Evolutionary conservation across 345 rosid species (phyloP).

Genomic region (Limnanthes douglasii): DNA sequence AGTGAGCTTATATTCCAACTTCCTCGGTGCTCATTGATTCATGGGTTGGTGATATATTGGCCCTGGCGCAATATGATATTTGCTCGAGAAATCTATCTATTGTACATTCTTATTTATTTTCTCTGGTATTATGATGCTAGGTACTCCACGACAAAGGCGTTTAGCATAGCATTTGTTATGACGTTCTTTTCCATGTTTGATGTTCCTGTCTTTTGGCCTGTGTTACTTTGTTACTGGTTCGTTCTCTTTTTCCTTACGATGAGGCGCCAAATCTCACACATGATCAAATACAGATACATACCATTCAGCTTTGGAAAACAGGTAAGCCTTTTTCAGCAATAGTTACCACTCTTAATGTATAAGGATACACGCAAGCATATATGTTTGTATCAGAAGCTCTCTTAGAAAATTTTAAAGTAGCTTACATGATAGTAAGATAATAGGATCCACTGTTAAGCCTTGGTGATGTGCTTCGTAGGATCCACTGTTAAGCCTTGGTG

Average conservation of each 20-base stretch:
- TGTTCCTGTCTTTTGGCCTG: slow-evolving; percentile 79
- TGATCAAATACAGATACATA: slow-evolving; percentile 59
- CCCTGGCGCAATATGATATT: neutral
- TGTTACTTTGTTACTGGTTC: slow-evolving; percentile 49
- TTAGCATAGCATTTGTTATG: slow-evolving; percentile 45
- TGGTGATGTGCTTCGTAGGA: too few relatives aligned
- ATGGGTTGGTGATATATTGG: slow-evolving; percentile 1
- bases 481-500: too few relatives aligned
- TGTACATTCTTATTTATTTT: too few relatives aligned
- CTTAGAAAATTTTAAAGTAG: too few relatives aligned
- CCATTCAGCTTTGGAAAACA: slow-evolving; percentile 59
- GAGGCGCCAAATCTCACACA: slow-evolving; percentile 58
- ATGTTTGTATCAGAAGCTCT: too few relatives aligned
- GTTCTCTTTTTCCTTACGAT: slow-evolving; percentile 56
- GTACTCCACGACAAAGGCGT: slow-evolving; percentile 64
- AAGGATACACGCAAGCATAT: too few relatives aligned
- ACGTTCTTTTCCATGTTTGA: slow-evolving; percentile 64
- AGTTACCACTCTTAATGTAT: too few relatives aligned
- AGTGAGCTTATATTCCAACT: neutral
- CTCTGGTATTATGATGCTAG: slow-evolving; percentile 19
- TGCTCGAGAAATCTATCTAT: slow-evolving; percentile 1
- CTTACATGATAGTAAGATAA: too few relatives aligned
- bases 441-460: too few relatives aligned
- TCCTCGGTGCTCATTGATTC: too few relatives aligned
- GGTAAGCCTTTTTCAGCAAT: slow-evolving; percentile 22